phyloP scores from a whole-genome alignment of 108 stramenopile genomes.

The Pseudonitzschia pungens region DNA sequence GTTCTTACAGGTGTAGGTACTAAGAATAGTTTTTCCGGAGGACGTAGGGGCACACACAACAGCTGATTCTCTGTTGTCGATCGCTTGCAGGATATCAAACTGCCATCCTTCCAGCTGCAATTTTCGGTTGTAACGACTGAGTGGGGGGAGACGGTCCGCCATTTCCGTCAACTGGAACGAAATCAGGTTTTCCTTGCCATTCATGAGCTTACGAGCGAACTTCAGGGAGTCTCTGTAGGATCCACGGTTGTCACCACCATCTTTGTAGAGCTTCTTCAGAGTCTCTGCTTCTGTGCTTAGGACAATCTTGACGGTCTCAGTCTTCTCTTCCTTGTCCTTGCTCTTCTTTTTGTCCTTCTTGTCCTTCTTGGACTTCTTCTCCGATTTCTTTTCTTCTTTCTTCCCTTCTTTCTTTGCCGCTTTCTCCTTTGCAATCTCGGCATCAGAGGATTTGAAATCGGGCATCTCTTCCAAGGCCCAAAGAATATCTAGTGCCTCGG shows the following conservation, averaged over 20 bases:
- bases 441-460: slow-evolving; percentile 76
- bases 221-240: slow-evolving; percentile 92
- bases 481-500: slow-evolving; percentile 91
- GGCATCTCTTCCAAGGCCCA: slow-evolving; percentile 95
- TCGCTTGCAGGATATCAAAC: slow-evolving; percentile 89
- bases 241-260: slow-evolving; percentile 77
- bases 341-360: slow-evolving; percentile 81
- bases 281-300: slow-evolving; percentile 66
- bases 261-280: slow-evolving; percentile 80
- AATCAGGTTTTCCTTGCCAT: slow-evolving; percentile 79
- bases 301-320: slow-evolving; percentile 59
- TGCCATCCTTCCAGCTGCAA: slow-evolving; percentile 97
- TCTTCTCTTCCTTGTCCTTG: slow-evolving; percentile 63
- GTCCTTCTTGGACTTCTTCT: slow-evolving; percentile 77
- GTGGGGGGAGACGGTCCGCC: slow-evolving; percentile 96
- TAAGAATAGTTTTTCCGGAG: slow-evolving; percentile 97
- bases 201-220: slow-evolving; percentile 90
- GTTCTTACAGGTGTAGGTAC: slow-evolving; percentile 95
- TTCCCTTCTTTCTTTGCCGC: slow-evolving; percentile 84
- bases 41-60: slow-evolving; percentile 99
- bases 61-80: slow-evolving; percentile 89
- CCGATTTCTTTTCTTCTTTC: slow-evolving; percentile 78
- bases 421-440: slow-evolving; percentile 73
- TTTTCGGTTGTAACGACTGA: slow-evolving; percentile 93
- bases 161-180: slow-evolving; percentile 96